These are phyloP conservation scores for Cryomyces antarcticus DNA, from an alignment of 495 filamentous ascomycete genomes.

Conservation along the genomic window DNA sequence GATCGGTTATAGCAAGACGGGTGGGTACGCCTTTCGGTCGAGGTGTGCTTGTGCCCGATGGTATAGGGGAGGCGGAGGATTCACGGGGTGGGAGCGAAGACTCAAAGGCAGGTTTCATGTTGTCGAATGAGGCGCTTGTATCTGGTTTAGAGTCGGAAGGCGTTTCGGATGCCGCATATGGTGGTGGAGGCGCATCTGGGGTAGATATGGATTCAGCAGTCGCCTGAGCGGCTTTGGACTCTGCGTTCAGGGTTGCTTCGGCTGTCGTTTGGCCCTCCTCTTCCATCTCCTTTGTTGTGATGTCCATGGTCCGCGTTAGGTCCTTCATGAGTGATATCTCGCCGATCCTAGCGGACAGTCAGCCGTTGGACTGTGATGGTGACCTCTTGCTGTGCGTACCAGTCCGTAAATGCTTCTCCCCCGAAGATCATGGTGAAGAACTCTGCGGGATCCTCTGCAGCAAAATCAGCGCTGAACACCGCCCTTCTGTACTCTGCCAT, in stretches of 20 bases:
- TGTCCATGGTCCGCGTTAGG: conserved; percentile 25
- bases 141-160: conserved; percentile 5
- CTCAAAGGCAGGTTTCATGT: not conserved
- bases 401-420: conserved; percentile 74
- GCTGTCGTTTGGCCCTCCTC: conserved; percentile 14
- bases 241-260: conserved; percentile 7
- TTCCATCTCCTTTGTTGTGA: conserved; percentile 19
- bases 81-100: not conserved
- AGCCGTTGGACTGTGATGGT: not conserved
- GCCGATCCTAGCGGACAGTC: conserved; percentile 15
- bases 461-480: conserved; percentile 9
- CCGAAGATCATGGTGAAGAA: conserved; percentile 99
- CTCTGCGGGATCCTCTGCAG: conserved; percentile 70
- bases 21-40: conserved; percentile 41
- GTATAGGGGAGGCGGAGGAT: conserved; percentile 2
- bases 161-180: conserved; percentile 1
- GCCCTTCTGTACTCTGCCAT: not conserved
- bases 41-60: conserved; percentile 47
- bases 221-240: conserved; percentile 26
- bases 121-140: conserved; percentile 2
- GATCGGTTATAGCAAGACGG: conserved; percentile 73
- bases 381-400: conserved; percentile 7
- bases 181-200: conserved; percentile 2
- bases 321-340: conserved; percentile 26
- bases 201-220: conserved; percentile 17